A percentile compares a stretch with the other conserved stretches of the same genome.
Evolutionary conservation across 805 yeast genomes (phyloP).

Genomic region (Metschnikowia matae): DNA sequence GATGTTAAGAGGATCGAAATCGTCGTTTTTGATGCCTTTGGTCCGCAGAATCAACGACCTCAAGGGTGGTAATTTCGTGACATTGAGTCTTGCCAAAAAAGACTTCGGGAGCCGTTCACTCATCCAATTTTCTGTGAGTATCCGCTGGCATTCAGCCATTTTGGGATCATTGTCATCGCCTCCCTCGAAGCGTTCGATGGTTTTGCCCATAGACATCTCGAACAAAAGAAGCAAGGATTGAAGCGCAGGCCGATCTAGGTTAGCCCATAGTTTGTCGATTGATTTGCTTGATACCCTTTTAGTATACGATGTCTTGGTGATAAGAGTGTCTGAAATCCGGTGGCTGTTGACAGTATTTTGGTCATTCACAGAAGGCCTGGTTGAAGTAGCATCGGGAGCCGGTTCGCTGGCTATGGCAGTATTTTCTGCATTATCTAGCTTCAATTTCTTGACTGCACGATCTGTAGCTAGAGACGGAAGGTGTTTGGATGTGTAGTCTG

Average conservation of each 20-base stretch:
- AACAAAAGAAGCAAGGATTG: conserved; percentile 12
- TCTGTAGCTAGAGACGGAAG: conserved; percentile 4
- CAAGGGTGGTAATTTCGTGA: conserved; percentile 17
- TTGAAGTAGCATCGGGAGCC: background rate
- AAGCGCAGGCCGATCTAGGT: conserved; percentile 9
- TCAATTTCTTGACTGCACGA: conserved; percentile 6
- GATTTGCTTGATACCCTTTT: conserved; percentile 12
- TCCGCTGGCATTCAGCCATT: conserved; percentile 14
- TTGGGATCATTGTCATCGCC: conserved; percentile 7
- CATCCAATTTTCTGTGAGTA: conserved; percentile 17
- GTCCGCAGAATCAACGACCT: conserved; percentile 13
- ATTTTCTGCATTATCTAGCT: background rate
- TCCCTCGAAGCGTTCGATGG: conserved; percentile 12
- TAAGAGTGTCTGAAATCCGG: conserved; percentile 2
- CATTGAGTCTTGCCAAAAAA: conserved; percentile 15
- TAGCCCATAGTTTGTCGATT: conserved; percentile 17
- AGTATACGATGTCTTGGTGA: conserved; percentile 5
- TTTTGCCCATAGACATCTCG: conserved; percentile 9
- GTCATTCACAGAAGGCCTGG: background rate
- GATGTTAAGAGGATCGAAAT: conserved; percentile 12
- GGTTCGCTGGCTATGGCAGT: background rate
- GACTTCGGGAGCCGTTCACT: conserved; percentile 12
- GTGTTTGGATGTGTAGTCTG: background rate
- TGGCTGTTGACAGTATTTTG: background rate
- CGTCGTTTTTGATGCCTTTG: conserved; percentile 9